A percentile compares a stretch with the other conserved stretches of the same genome.
Conservation (phyloP, 805 yeast genomes). For the Sugiyamaella qingdaonensis region DNA sequence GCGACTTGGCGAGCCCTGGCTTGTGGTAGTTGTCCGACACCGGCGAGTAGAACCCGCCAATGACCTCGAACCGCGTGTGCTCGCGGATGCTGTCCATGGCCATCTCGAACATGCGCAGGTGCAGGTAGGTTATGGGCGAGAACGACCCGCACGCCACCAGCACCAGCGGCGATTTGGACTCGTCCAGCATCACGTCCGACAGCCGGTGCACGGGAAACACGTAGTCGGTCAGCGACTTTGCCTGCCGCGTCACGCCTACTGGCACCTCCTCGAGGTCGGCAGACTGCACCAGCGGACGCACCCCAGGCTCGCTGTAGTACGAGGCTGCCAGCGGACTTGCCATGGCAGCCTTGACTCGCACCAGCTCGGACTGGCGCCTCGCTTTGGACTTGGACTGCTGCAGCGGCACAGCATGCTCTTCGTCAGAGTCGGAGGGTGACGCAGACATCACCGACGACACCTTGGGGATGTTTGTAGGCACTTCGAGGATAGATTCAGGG, state of each 20-base stretch:
- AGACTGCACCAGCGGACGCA: constrained; percentile 45
- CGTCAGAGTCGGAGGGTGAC: constrained; percentile 12
- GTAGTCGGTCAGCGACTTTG: constrained; percentile 63
- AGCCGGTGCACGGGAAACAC: constrained; percentile 85
- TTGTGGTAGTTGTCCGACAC: constrained; percentile 86
- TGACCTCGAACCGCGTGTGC: constrained; percentile 87
- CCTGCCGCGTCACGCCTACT: constrained; percentile 86
- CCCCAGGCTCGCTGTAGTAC: constrained; percentile 15
- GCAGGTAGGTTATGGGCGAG: constrained; percentile 91
- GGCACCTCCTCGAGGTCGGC: constrained; percentile 98
- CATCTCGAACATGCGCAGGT: constrained; percentile 97
- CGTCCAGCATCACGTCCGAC: constrained; percentile 62
- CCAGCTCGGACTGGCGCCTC: neutral
- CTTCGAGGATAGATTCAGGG: neutral
- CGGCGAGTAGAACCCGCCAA: constrained; percentile 95
- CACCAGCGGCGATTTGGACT: constrained; percentile 81
- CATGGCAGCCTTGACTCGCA: neutral
- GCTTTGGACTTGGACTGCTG: neutral
- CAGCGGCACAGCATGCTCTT: neutral
- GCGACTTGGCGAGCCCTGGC: constrained; percentile 84
- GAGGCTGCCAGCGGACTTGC: constrained; percentile 11
- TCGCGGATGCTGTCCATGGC: constrained; percentile 91
- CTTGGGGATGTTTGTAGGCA: constrained; percentile 17
- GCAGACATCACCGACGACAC: constrained; percentile 18
- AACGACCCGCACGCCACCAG: constrained; percentile 97